Evolutionary conservation across 1,284 basidiomycete species (phyloP), one percentile per base, ranked within the genome.

Genomic region (Cryptococcus jaspeensis): DNA sequence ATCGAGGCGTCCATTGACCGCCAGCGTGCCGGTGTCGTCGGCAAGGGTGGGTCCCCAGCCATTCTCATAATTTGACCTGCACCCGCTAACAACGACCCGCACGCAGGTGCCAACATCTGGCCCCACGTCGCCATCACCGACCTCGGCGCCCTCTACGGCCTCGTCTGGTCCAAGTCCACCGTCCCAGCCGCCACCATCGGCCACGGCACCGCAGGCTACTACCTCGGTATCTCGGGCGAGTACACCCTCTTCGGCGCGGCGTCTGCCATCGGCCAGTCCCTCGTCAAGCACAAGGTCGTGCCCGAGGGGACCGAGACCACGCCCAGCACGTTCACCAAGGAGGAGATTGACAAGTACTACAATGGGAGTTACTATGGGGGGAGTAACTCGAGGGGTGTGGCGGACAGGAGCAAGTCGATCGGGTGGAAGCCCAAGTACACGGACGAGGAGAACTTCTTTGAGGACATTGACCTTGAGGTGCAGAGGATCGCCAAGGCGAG

Each of bases 341-440:
- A 69, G 22, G 76, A 78, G 59, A 58, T 78, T 6, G 50, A 74
- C 37, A 76, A 74, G 61, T 76, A 75, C 62, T 74, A 64, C 46
- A 58, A 55, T 35, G 75, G 72, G 4, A 64, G 77, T 0, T 55
- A 64, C 13, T 81, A 79, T 58, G 72, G 83, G 23, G 85, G 84
- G 7, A 72, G 80, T 0, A 85, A 86, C 70, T 81, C 83, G 15
- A 81, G 82, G 35, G 81, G 79, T 59, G 76, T 73, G 23, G 81
- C 80, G 1, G 82, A 80, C 56, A 76, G 82, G n/a, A 81, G 80
- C 3, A 80, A 81, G 52, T 71, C 77, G 2, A 77, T 87, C 45
- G 85, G 86, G 4, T 74, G 72, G 71, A 69, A 61, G 50, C 72
- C 74, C 23, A 69, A 67, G 49, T 62, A 60, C 50, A 56, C 50